Evolutionary conservation across 2,329 filamentous ascomycete species (phyloP), one percentile per base, ranked within the genome.

Genomic region (Colletotrichum agaves): DNA sequence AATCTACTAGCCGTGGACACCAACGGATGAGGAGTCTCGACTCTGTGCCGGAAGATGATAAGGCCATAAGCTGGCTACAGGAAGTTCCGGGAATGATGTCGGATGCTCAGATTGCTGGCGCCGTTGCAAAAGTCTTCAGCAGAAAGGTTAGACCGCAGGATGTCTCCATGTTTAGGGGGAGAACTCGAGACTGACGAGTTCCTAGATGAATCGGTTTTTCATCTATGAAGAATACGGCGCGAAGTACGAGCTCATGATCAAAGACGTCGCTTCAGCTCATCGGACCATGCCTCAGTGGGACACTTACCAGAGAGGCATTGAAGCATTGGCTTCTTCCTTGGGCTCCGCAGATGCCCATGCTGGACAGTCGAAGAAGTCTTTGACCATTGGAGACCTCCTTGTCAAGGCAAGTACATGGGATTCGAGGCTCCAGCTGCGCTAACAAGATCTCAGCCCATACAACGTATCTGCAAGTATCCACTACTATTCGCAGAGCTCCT

Each of bases 201-300:
- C 49, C 12, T 70, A 97, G 93, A 90, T 97, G 81, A 87, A 88
- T 67, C 89, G 90, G 0, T 96, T 98, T 79, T 91, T 92, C 75
- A 84, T 91, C 56, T 99, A 99, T 76, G 92, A 97, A 79, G 93
- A 97, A 73, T 99, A 97, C 76, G 92, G 93, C 39, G 91, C 92
- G 58, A 95, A 95, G 75, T 97, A 96, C 78, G 93, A 97, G 72
- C 85, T 93, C 71, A 92, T 98, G 83, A 89, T 91, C 52, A 89
- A 91, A 71, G 93, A 97, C 70, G 82, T 97, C 39, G 88, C 90
- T 37, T 85, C 90, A 27, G 85, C 91, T 15, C 88, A 92, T 70
- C 87, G 89, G 67, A 87, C 86, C 6, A 86, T 93, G 72, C 88
- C 89, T 23, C 86, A 91, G 57, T 97, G 93, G 93, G 86, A 90